Conservation (phyloP, 2,329 filamentous ascomycete genomes). For the Biscogniauxia marginata region DNA sequence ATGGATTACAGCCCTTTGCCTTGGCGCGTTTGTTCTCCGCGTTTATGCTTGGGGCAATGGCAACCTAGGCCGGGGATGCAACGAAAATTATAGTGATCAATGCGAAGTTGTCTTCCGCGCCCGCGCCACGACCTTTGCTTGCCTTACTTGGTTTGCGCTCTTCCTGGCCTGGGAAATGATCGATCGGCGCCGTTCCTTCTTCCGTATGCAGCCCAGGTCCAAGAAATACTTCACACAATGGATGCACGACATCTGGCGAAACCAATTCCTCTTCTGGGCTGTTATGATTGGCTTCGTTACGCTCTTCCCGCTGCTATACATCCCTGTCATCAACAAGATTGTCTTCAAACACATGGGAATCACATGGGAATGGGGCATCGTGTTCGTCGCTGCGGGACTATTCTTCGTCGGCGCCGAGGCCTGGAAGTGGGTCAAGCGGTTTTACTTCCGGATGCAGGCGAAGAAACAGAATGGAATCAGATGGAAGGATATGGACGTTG, state of each 20-base stretch:
- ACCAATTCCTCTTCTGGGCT: slow-evolving; percentile 69
- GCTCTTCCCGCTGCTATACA: slow-evolving; percentile 55
- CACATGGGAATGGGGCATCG: slow-evolving; percentile 62
- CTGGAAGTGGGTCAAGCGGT: slow-evolving; percentile 60
- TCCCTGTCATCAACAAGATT: slow-evolving; percentile 56
- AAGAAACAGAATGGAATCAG: slow-evolving; percentile 23
- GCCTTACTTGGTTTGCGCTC: slow-evolving; percentile 72
- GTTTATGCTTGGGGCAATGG: slow-evolving; percentile 59
- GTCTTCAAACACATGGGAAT: slow-evolving; percentile 63
- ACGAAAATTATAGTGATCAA: slow-evolving; percentile 50
- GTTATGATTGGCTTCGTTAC: slow-evolving; percentile 49
- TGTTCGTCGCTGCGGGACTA: slow-evolving; percentile 51
- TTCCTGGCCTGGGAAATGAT: slow-evolving; percentile 80
- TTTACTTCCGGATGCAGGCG: slow-evolving; percentile 35
- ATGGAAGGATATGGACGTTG: slow-evolving; percentile 40
- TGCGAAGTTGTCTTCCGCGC: slow-evolving; percentile 69
- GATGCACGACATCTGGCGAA: slow-evolving; percentile 67
- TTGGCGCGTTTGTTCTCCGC: slow-evolving; percentile 62
- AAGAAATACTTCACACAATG: slow-evolving; percentile 64
- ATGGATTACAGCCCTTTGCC: slow-evolving; percentile 65
- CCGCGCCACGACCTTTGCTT: slow-evolving; percentile 71
- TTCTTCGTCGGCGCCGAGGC: slow-evolving; percentile 59
- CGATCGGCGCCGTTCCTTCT: slow-evolving; percentile 70
- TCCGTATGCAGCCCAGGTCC: slow-evolving; percentile 66
- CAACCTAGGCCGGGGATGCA: slow-evolving; percentile 59